Evolutionary conservation across 2,329 filamentous ascomycete genomes (phyloP).

Genomic region (Chrysoporthe deuterocubensis): DNA sequence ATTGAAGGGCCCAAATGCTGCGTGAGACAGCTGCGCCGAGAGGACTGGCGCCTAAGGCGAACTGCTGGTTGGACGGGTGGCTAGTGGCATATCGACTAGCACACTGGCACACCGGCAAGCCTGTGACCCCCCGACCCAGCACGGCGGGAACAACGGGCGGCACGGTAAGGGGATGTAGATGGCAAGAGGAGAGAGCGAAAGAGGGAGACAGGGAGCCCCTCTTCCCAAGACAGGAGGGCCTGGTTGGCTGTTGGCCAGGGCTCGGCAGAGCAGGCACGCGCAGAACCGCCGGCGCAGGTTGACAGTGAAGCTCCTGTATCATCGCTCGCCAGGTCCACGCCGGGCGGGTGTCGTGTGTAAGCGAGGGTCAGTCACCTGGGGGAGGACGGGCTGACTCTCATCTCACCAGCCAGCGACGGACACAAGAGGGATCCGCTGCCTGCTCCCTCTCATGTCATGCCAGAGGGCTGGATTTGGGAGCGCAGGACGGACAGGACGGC

Average conservation of each 20-base stretch:
- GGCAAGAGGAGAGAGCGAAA: neutral
- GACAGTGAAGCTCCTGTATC: conserved; percentile 4
- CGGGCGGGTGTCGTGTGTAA: neutral
- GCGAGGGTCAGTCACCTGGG: neutral
- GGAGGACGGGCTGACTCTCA: neutral
- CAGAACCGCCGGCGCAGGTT: neutral
- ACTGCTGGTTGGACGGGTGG: conserved; percentile 10
- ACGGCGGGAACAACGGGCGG: neutral
- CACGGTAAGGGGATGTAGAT: neutral
- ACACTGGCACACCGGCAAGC: neutral
- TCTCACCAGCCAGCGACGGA: neutral
- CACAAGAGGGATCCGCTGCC: neutral
- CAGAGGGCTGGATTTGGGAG: neutral
- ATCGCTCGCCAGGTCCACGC: neutral
- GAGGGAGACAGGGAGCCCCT: too few relatives aligned
- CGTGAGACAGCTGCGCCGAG: neutral
- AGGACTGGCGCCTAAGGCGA: conserved; percentile 13
- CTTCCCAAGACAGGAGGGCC: neutral
- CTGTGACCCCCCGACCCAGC: neutral
- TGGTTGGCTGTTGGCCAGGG: conserved; percentile 5
- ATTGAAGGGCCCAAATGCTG: neutral
- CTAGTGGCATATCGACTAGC: conserved; percentile 2
- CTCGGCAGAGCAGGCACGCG: neutral
- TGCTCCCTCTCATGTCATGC: neutral
- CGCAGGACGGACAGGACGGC: too few relatives aligned